Conservation (phyloP, 176 grass and related monocot genomes). For the Phragmites australis region DNA sequence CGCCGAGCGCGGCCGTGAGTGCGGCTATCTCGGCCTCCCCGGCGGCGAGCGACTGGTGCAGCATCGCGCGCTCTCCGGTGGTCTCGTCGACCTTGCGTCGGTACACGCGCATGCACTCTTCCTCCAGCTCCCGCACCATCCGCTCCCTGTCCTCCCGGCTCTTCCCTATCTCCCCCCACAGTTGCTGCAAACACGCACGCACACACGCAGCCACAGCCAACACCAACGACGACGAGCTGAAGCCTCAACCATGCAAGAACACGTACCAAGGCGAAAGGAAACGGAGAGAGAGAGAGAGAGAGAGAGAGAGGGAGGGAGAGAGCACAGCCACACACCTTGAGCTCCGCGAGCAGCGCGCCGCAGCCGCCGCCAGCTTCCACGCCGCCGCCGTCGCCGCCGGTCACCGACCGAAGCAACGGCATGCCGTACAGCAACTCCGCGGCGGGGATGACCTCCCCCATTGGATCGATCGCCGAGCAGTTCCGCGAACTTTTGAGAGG, state of each 20-base stretch:
- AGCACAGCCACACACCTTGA: constrained; percentile 21
- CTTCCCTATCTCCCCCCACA: constrained; percentile 68
- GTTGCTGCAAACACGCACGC: constrained; percentile 37
- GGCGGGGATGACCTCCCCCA: constrained; percentile 42
- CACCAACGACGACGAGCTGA: background rate
- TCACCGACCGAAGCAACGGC: background rate
- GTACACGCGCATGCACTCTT: constrained; percentile 62
- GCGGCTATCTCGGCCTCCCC: constrained; percentile 66
- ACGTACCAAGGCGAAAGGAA: background rate
- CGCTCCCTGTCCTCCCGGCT: constrained; percentile 52
- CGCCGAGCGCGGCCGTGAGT: constrained; percentile 50
- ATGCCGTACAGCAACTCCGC: constrained; percentile 41
- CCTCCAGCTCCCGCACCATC: constrained; percentile 60
- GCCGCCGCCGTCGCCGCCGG: background rate
- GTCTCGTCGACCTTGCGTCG: constrained; percentile 64
- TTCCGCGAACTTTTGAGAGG: background rate
- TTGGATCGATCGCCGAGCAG: background rate
- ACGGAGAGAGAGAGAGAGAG: background rate
- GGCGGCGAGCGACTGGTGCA: constrained; percentile 61
- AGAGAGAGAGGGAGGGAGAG: background rate
- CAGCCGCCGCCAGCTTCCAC: background rate
- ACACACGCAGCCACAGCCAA: too few species aligned
- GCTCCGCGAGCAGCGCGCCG: constrained; percentile 45
- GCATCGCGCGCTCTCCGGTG: constrained; percentile 46
- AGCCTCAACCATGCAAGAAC: background rate